A percentile compares a stretch with the other conserved stretches of the same genome.
Conservation (phyloP, 108 stramenopile species). For the Skeletonema grethae region DNA sequence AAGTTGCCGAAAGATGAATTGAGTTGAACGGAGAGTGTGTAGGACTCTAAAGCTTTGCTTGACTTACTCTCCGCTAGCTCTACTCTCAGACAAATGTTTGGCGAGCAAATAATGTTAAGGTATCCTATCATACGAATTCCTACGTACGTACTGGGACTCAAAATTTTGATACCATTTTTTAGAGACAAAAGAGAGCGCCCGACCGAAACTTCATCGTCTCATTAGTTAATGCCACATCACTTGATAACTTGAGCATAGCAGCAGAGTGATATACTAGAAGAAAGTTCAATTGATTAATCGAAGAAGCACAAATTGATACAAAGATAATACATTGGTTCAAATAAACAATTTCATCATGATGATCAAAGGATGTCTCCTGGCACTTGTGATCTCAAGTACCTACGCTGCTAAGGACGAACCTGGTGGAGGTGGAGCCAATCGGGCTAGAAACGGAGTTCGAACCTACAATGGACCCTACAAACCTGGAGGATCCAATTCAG, state of each 20-base stretch:
- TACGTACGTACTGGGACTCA: not conserved
- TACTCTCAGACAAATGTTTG: no score
- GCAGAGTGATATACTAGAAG: not conserved
- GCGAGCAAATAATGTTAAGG: no score
- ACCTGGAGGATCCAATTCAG: not conserved
- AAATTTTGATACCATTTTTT: not conserved
- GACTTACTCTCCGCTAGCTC: no score
- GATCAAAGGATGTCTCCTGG: not conserved
- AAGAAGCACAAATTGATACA: not conserved
- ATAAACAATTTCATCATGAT: not conserved
- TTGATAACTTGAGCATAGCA: not conserved
- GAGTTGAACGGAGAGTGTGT: no score
- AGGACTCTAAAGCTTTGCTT: no score
- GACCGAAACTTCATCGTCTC: no score
- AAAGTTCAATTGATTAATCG: not conserved
- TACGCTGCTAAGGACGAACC: not conserved
- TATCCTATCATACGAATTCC: no score
- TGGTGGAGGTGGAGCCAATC: not conserved
- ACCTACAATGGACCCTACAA: not conserved
- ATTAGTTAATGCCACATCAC: not conserved
- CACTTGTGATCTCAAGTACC: not conserved
- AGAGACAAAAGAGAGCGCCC: not conserved
- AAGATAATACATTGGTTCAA: not conserved
- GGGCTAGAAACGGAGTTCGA: not conserved
- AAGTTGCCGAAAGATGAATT: no score